Base-by-base conservation (phyloP, 768 basidiomycete genomes). In the Clitopilus hobsonii region DNA sequence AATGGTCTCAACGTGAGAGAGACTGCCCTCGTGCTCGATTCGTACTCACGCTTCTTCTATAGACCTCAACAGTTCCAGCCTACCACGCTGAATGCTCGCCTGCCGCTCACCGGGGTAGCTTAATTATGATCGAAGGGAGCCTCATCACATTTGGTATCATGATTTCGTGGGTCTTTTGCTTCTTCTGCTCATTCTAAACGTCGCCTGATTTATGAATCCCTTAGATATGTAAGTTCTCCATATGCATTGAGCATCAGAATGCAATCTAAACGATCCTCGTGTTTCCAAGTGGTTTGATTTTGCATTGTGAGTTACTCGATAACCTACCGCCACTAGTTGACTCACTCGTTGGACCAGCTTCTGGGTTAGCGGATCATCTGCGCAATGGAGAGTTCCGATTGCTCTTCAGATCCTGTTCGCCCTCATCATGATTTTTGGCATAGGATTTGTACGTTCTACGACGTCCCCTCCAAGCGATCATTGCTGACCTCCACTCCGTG, bases 31-130 rank as follows among this genome's bases (percentile, higher is more conserved):
- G 38, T 5, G 38, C 49, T 24, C 45, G 51, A 18, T 16, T 23
- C 3, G 26, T 38, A 24, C 22, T 29, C 36, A 47, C 28, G n/a
- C n/a, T n/a, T 25, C 47, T 2, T 30, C 11, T 24, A 26, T 56
- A 85, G 79, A 86, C 85, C 2, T 85, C 84, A 2, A 85, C 84
- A 14, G 80, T 85, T 0, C 84, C 85, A 2, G 73, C 76, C 8
- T 88, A 85, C 62, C 83, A 85, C 55, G 81, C 83, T 0, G 86
- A 88, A 66, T 85, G 83, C 61, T 84, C 85, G 1, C 76, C 81
- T 4, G 78, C 83, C 3, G 73, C 81, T 26, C 74, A 74, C 54
- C 71, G 86, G 49, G 85, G 86, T 20, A 78, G 80, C 54, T 69
- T 85, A 54, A 83, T 87, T 52, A 82, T 84, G 77, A 76, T 86